These are phyloP conservation scores for Leccinum broughii DNA, from an alignment of 768 basidiomycete species.

Conservation along the genomic window DNA sequence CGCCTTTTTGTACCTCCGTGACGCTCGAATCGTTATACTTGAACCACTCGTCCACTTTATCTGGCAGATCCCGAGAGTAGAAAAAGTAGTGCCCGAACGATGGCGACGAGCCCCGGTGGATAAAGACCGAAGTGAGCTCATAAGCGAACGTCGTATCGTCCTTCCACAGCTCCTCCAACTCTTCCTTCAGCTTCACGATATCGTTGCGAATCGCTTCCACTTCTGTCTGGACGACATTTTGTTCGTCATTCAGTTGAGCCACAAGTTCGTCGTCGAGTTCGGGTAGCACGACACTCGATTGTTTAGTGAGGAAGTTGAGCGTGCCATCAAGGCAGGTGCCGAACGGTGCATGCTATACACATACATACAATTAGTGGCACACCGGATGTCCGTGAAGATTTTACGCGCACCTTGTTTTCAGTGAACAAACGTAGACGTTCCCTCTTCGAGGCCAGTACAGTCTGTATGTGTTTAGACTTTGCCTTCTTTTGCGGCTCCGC, in stretches of 20 bases:
- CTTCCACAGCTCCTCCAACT: slow-evolving; percentile 75
- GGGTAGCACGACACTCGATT: slow-evolving; percentile 44
- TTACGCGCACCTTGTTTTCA: slow-evolving; percentile 63
- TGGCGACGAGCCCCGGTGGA: slow-evolving; percentile 86
- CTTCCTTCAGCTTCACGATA: slow-evolving; percentile 56
- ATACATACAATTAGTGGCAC: slow-evolving; percentile 1
- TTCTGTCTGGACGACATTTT: slow-evolving; percentile 50
- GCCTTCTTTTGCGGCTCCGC: slow-evolving; percentile 71
- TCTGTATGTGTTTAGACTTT: slow-evolving; percentile 68
- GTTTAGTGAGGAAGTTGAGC: slow-evolving; percentile 54
- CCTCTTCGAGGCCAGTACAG: slow-evolving; percentile 60
- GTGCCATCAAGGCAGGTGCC: slow-evolving; percentile 55
- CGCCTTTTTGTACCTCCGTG: slow-evolving; percentile 69
- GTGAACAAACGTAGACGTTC: slow-evolving; percentile 68
- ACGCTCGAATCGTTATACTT: slow-evolving; percentile 96
- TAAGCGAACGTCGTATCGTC: slow-evolving; percentile 69
- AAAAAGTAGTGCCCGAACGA: slow-evolving; percentile 96
- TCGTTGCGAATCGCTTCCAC: slow-evolving; percentile 54
- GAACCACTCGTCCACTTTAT: slow-evolving; percentile 83
- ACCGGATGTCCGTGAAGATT: neutral
- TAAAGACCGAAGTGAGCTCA: slow-evolving; percentile 92
- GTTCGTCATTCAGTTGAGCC: slow-evolving; percentile 53
- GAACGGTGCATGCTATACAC: slow-evolving; percentile 63
- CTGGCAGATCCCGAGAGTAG: slow-evolving; percentile 86
- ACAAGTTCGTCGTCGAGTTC: slow-evolving; percentile 65